phyloP scores from a whole-genome alignment of 441 rosid genomes.

The Melastoma candidum region DNA sequence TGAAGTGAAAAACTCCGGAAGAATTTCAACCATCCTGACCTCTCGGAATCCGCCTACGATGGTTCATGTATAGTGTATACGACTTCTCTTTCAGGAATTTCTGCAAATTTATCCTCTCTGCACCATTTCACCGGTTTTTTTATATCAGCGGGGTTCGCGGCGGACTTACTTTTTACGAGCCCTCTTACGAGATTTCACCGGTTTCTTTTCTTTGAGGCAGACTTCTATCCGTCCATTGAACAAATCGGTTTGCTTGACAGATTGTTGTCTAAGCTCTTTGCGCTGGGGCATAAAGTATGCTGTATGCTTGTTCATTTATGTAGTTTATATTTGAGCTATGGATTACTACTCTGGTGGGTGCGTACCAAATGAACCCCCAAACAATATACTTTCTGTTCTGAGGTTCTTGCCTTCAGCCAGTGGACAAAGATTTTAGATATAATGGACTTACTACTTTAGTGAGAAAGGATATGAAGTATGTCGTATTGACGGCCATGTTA shows the following conservation, averaged over 20 bases:
- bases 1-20: slow-evolving; percentile 74
- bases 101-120: not conserved
- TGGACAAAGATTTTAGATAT: slow-evolving; percentile 88
- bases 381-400: slow-evolving; percentile 7
- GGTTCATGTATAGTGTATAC: slow-evolving; percentile 48
- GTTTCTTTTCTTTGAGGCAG: slow-evolving; percentile 27
- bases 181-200: too few relatives aligned
- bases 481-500: slow-evolving; percentile 86
- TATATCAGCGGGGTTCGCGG: not conserved
- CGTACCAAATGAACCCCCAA: too few relatives aligned
- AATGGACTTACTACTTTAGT: slow-evolving; percentile 90
- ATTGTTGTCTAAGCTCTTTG: slow-evolving; percentile 56
- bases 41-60: slow-evolving; percentile 54
- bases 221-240: slow-evolving; percentile 67
- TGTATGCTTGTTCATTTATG: slow-evolving; percentile 7
- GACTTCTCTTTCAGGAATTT: slow-evolving; percentile 2
- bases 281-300: slow-evolving; percentile 70
- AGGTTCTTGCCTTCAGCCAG: slow-evolving; percentile 83
- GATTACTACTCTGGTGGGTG: not conserved
- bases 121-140: slow-evolving; percentile 1
- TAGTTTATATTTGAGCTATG: slow-evolving; percentile 15
- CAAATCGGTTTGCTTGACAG: slow-evolving; percentile 72
- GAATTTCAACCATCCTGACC: slow-evolving; percentile 99
- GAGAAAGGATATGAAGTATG: slow-evolving; percentile 87
- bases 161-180: too few relatives aligned